phyloP scores from a whole-genome alignment of 192 early-diverging fungal species.

The Chytriomyces sp. region DNA sequence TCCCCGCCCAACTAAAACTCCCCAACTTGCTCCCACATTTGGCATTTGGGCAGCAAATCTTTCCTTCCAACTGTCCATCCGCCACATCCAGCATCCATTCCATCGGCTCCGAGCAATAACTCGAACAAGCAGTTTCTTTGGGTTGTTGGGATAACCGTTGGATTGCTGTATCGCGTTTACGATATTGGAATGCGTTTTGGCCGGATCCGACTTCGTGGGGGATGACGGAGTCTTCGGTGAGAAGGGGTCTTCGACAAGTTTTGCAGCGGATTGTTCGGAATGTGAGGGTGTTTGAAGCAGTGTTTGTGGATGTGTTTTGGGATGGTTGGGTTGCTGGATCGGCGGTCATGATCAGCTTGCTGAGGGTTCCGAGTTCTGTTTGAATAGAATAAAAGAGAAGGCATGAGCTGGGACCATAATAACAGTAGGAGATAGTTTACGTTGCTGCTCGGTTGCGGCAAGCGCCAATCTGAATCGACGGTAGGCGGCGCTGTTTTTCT shows the following conservation, averaged over 20 bases:
- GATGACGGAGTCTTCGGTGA: slow-evolving; percentile 6
- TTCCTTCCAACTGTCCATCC: slow-evolving; percentile 20
- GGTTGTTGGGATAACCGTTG: background rate
- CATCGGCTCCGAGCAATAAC: slow-evolving; percentile 33
- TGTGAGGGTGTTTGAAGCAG: too few relatives aligned
- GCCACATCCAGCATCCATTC: slow-evolving; percentile 32
- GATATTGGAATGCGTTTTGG: slow-evolving; percentile 28
- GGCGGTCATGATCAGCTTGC: slow-evolving; percentile 26
- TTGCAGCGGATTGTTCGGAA: slow-evolving; percentile 8
- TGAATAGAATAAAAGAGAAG: background rate
- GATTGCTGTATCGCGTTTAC: slow-evolving; percentile 25
- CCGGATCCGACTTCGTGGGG: slow-evolving; percentile 22
- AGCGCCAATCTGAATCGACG: slow-evolving; percentile 13
- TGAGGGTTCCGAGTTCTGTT: slow-evolving; percentile 20
- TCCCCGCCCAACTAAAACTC: slow-evolving; percentile 14
- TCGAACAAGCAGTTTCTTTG: background rate
- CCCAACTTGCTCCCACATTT: slow-evolving; percentile 30
- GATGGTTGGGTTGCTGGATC: slow-evolving; percentile 5
- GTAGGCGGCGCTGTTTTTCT: slow-evolving; percentile 5
- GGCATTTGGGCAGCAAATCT: slow-evolving; percentile 6
- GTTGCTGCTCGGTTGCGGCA: slow-evolving; percentile 18
- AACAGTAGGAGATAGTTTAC: slow-evolving; percentile 1
- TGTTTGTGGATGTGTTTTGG: background rate
- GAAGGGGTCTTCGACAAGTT: slow-evolving; percentile 13
- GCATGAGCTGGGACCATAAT: background rate